Base-by-base conservation (phyloP, 805 yeast genomes). In the Debaryomyces maramus region DNA sequence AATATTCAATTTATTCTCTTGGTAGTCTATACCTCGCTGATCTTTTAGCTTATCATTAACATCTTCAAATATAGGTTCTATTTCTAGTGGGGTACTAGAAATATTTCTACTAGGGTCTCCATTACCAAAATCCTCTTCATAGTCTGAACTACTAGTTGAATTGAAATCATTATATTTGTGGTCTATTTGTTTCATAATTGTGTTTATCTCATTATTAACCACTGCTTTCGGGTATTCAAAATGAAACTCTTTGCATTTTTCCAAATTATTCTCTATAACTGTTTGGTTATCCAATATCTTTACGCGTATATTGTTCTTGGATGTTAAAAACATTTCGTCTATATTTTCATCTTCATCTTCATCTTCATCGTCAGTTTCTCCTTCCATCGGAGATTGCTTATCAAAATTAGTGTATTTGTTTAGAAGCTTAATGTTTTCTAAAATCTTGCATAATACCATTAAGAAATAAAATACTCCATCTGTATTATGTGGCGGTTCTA, bases 401-500 rank as follows among this genome's bases (percentile, higher is more conserved):
- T 36, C 39, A 19, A 37, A 16, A 18, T 32, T 20, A 26, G 36
- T 21, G 9, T 32, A 34, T 3, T 43, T 36, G 6, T 48, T 41
- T 0, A 43, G 52, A n/a, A 63, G 40, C 10, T 56, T 46, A 2
- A 46, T 40, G 27, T 51, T 55, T 33, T 60, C 62, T 13, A 45
- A 43, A 9, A 67, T 34, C 18, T 52, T 46, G 38, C 72, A 61
- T 21, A 65, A 41, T 4, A 59, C 68, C 35, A 54, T 36, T 24
- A 73, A 44, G 47, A 63, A 75, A 32, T 59, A 58, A 20, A 72
- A 55, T n/a, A 52, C 55, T 1, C 77, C 76, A 36, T 74, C 77
- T 4, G 45, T 45, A 32, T 54, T 57, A 44, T 59, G 73, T 1
- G 80, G 80, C 6, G 72, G 72, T 35, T 61, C 60, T 37, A 73